Percentiles rank a stretch among this genome's conserved stretches.
phyloP scores from a whole-genome alignment of 306 rosid genomes.

The Malus orientalis region DNA sequence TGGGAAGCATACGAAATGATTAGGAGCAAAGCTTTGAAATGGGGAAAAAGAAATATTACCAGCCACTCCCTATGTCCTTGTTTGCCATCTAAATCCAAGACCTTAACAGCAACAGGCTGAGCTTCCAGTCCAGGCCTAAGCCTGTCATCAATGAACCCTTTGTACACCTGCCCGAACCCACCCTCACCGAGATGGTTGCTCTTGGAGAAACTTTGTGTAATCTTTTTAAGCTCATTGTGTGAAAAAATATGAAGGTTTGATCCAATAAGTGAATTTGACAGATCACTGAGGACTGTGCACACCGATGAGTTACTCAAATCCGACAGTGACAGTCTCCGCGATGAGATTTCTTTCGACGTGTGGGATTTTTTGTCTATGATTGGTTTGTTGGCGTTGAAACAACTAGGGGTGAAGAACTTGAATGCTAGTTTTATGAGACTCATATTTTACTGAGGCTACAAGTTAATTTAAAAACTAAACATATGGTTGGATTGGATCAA shows the following conservation, averaged over 20 bases:
- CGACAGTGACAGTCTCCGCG: constrained; percentile 56
- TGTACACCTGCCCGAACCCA: constrained; percentile 83
- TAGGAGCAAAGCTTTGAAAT: not conserved
- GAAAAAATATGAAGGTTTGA: constrained; percentile 76
- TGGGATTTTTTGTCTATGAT: constrained; percentile 12
- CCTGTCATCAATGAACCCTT: constrained; percentile 70
- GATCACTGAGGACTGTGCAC: constrained; percentile 58
- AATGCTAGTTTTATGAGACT: constrained; percentile 29
- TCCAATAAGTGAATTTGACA: constrained; percentile 63
- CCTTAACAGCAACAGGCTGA: constrained; percentile 70
- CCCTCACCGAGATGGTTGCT: constrained; percentile 76
- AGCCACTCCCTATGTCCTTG: constrained; percentile 98
- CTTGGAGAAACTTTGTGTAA: constrained; percentile 49
- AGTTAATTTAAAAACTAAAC: not conserved
- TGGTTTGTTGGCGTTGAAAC: constrained; percentile 34
- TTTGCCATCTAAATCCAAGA: constrained; percentile 69
- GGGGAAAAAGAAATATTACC: constrained; percentile 30
- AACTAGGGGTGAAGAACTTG: constrained; percentile 37
- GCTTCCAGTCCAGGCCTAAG: constrained; percentile 47
- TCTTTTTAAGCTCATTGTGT: constrained; percentile 48
- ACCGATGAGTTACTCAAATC: constrained; percentile 65
- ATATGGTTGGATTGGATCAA: constrained; percentile 2
- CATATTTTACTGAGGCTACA: constrained; percentile 19
- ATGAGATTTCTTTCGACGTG: constrained; percentile 29
- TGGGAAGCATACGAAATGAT: not conserved